Evolutionary conservation across 1,284 basidiomycete species (phyloP).

Genomic region (Sphaerobolus stellatus): DNA sequence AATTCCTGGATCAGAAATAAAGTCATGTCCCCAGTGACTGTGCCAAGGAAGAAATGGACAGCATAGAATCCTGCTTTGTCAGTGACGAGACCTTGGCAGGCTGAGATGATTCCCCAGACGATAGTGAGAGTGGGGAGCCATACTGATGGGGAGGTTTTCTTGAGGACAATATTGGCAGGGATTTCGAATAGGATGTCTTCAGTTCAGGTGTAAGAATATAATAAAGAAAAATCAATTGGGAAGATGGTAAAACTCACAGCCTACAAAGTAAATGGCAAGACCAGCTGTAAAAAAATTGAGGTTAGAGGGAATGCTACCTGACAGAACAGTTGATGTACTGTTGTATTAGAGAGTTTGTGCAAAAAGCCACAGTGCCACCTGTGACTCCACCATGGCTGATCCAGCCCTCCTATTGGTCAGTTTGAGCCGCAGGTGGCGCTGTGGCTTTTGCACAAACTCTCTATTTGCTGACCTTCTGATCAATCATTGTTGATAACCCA

Average conservation of each 20-base stretch:
- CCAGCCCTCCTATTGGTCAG: too few species aligned
- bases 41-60: slow-evolving; percentile 55
- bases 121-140: slow-evolving; percentile 63
- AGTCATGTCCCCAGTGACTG: too few species aligned
- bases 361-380: too few species aligned
- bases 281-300: slow-evolving; percentile 35
- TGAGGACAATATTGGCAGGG: slow-evolving; percentile 62
- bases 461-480: too few species aligned
- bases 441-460: too few species aligned
- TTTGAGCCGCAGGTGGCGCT: too few species aligned
- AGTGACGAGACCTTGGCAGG: slow-evolving; percentile 57
- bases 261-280: slow-evolving; percentile 63
- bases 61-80: slow-evolving; percentile 57
- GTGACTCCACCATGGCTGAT: too few species aligned
- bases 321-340: slow-evolving; percentile 43
- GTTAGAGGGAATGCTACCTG: slow-evolving; percentile 14
- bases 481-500: slow-evolving; percentile 7
- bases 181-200: slow-evolving; percentile 63
- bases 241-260: too few species aligned
- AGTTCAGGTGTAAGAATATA: neutral
- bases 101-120: slow-evolving; percentile 58
- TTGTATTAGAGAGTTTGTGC: too few species aligned
- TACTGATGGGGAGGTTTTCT: slow-evolving; percentile 54
- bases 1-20: too few species aligned
- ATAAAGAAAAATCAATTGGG: too few species aligned